Evolutionary conservation across 140 eudicot genomes (phyloP), one percentile per base, ranked within the genome.

Genomic region (Flaveria floridana): DNA sequence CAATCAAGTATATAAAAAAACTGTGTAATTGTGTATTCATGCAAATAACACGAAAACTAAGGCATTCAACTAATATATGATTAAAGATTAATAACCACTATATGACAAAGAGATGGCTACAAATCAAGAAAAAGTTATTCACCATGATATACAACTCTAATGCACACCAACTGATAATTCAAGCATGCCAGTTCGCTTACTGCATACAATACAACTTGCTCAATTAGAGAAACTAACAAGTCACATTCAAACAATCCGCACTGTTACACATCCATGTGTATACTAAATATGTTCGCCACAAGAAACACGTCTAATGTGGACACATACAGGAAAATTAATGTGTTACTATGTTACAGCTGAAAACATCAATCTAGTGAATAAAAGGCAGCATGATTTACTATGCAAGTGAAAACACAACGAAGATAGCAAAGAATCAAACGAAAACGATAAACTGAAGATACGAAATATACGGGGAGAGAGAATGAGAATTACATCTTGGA

Each of bases 401-500:
- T 4, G 62, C 7, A 14, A 63, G 9, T n/a, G 11, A 21, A 30
- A 61, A 34, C 53, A 26, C 25, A 51, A 2, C 6, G 46, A 68
- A 61, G 46, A 48, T 3, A 11, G 18, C 11, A 12, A n/a, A 18
- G 0, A 25, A 64, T 26, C 11, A 41, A 34, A 20, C 51, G 3
- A 6, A 6, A 67, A 23, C 34, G 21, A 28, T 16, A 63, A 9
- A 5, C 11, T 2, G 39, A 41, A 15, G 41, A 57, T 20, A 14
- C 9, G 65, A 16, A 46, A 39, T 26, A 47, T 2, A 44, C 13
- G 4, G 4, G 3, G 18, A 13, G 55, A 37, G 0, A 15, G 28
- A 44, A 16, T 56, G 8, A 67, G 41, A 62, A 1, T 34, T 79
- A 88, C 91, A 88, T 88, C 81, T 88, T 88, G 76, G 89, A 86